Base-by-base conservation (phyloP, 2,329 filamentous ascomycete species). In the Pseudogymnoascus pannorum region DNA sequence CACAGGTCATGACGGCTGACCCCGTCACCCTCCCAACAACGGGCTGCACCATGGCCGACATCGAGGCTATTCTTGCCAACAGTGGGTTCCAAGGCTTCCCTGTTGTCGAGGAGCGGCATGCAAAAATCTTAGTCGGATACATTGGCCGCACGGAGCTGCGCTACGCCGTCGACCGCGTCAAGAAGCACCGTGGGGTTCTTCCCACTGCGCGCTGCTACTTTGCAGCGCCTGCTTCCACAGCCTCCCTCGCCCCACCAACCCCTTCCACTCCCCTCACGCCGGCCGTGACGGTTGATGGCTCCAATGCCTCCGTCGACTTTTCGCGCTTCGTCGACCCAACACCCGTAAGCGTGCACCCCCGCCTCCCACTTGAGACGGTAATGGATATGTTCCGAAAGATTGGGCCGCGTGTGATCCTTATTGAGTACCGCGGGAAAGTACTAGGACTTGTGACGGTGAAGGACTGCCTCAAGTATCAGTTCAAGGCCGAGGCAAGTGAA, bases 301-400 rank as follows among this genome's bases (percentile, higher is more conserved):
- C 81, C 33, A 77, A 79, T 4, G 82, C 82, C 0, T 79, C 79
- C 1, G 76, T 97, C 33, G 91, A 97, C 71, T 90, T 99, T 67
- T 88, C 87, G 68, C 86, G 89, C 57, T 97, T 93, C 71, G 87
- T 96, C 59, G 93, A 99, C 72, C 82, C 87, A 7, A 96, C 92
- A 0, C 94, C 94, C 0, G 84, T 99, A 1, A 89, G 92, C 0
- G 92, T 92, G 1, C 94, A 99, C 71, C 94, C 94, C 0, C 86
- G 91, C 1, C 84, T 97, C 0, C 89, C 93, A 0, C 84, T 99
- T 0, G 94, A 99, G 75, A 99, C 94, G 0, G 93, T 96, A 31
- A 97, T 99, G 92, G 94, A 99, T 71, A 81, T 99, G 9, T 99
- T 99, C 79, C 93, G 93, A 73, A 99, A 97, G 77, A 95, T 99